These are phyloP conservation scores for Histomonas meleagridis DNA, from an alignment of 208 protist genomes.

Conservation along the genomic window DNA sequence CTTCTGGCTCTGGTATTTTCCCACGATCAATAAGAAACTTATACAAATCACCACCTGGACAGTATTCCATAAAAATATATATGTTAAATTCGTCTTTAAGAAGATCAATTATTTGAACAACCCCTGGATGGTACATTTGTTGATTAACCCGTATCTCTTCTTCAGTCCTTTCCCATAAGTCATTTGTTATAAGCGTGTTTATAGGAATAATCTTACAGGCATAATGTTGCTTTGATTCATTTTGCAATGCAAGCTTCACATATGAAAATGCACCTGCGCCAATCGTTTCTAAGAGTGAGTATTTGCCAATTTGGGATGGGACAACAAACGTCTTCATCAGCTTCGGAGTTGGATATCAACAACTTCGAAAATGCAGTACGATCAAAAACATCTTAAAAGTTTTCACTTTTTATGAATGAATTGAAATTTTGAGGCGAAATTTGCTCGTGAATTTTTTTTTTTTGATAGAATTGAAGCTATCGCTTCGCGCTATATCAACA, in stretches of 20 bases:
- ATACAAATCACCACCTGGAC: background rate
- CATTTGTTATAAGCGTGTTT: background rate
- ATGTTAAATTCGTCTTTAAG: background rate
- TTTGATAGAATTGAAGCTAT: no score
- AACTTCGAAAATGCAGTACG: no score
- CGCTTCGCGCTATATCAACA: no score
- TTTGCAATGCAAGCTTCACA: background rate
- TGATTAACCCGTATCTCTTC: constrained; percentile 25
- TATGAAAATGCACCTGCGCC: constrained; percentile 11
- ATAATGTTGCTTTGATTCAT: background rate
- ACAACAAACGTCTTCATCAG: constrained; percentile 22
- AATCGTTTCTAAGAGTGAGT: background rate
- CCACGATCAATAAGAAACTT: constrained; percentile 11
- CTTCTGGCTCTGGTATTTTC: background rate
- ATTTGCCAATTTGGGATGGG: background rate
- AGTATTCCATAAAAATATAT: constrained; percentile 34
- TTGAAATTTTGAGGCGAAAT: no score
- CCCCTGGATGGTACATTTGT: background rate
- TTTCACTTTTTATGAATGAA: no score
- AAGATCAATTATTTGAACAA: constrained; percentile 36
- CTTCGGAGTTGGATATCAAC: no score
- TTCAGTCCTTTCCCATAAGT: background rate
- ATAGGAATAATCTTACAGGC: constrained; percentile 1
- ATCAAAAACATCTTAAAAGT: no score
- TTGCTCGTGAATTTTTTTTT: no score